A percentile compares a stretch with the other conserved stretches of the same genome.
Conservation (phyloP, 306 rosid genomes). For the Mucuna pruriens region DNA sequence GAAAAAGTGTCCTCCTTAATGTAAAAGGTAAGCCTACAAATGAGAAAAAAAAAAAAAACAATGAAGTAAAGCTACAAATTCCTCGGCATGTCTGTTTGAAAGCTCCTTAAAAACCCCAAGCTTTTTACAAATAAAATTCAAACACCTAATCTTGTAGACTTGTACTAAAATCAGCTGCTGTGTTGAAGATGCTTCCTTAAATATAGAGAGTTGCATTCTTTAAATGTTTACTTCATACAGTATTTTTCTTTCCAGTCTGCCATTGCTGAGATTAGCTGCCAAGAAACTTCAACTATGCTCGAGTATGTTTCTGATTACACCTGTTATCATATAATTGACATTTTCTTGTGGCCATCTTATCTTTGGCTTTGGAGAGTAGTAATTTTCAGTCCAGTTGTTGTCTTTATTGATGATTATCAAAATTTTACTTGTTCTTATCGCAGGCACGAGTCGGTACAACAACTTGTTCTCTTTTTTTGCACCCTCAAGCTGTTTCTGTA, state of each 20-base stretch:
- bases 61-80: not conserved
- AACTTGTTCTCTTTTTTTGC: conserved; percentile 98
- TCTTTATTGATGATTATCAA: conserved; percentile 10
- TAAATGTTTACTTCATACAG: not conserved
- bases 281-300: conserved; percentile 91
- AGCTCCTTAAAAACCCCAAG: not conserved
- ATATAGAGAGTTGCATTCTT: not conserved
- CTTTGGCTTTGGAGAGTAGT: conserved; percentile 12
- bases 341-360: not conserved
- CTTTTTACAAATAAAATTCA: conserved; percentile 11
- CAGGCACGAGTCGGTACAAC: conserved; percentile 98
- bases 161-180: not conserved
- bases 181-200: not conserved
- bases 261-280: conserved; percentile 91
- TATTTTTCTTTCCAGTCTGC: conserved; percentile 66
- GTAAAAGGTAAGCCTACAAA: conserved; percentile 23
- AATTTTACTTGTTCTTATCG: conserved; percentile 34
- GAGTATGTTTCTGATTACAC: conserved; percentile 66
- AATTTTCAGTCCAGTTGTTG: not conserved
- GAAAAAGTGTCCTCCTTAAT: not conserved
- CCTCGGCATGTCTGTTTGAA: conserved; percentile 12
- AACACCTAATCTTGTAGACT: conserved; percentile 13
- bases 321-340: not conserved
- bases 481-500: conserved; percentile 96
- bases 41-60: not conserved